phyloP scores from a whole-genome alignment of 257 asterid species.

The Oldenlandia corymbosa region DNA sequence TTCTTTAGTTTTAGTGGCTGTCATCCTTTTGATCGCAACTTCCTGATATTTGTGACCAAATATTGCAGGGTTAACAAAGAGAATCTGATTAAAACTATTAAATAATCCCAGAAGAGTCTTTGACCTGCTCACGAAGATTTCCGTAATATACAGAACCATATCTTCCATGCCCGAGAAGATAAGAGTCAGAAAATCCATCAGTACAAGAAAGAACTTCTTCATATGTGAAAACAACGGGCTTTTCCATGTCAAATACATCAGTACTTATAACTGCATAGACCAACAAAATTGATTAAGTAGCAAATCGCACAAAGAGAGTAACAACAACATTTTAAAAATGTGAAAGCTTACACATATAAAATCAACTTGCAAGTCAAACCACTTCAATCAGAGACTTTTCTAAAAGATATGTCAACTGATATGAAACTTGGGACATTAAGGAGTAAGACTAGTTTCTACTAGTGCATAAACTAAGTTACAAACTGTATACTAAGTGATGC shows the following conservation, averaged over 20 bases:
- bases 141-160: conserved; percentile 90
- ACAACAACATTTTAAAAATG: not conserved
- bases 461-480: not conserved
- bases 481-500: not conserved
- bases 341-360: not conserved
- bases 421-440: not conserved
- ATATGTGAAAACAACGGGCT: conserved; percentile 66
- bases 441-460: conserved; percentile 1
- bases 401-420: not conserved
- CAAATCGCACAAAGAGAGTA: not conserved
- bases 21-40: conserved; percentile 89
- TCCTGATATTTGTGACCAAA: conserved; percentile 42
- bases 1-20: conserved; percentile 81
- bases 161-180: conserved; percentile 88
- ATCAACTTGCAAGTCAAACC: not conserved
- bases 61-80: conserved; percentile 11
- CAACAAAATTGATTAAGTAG: conserved; percentile 6
- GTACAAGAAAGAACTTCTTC: conserved; percentile 69
- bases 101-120: conserved; percentile 2
- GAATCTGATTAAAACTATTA: not conserved
- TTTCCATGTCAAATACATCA: conserved; percentile 85
- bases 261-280: conserved; percentile 66
- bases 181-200: conserved; percentile 79
- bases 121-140: conserved; percentile 84
- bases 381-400: not conserved